Conservation (phyloP, 257 asterid genomes). For the Anisodus tanguticus region DNA sequence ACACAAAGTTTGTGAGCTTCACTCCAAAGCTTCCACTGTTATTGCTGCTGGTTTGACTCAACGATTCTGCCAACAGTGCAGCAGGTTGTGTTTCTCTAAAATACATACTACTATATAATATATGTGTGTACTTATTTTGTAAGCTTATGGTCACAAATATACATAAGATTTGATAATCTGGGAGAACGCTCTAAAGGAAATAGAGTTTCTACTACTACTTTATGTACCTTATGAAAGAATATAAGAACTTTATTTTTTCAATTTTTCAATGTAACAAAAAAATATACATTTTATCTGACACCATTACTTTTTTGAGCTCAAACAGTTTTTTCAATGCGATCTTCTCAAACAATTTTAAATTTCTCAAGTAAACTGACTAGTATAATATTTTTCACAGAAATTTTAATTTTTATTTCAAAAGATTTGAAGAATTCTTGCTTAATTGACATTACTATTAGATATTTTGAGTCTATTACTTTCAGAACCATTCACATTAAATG, state of each 20-base stretch:
- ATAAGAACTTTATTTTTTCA: too few relatives aligned
- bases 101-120: too few relatives aligned
- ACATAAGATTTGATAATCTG: too few relatives aligned
- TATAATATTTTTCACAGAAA: background rate
- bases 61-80: slow-evolving; percentile 98
- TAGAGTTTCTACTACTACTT: too few relatives aligned
- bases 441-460: background rate
- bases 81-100: slow-evolving; percentile 66
- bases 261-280: too few relatives aligned
- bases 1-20: slow-evolving; percentile 98
- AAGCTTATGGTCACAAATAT: too few relatives aligned
- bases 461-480: background rate
- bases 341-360: background rate
- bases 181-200: too few relatives aligned
- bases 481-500: too few relatives aligned
- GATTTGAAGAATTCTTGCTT: background rate
- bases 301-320: slow-evolving; percentile 77
- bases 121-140: slow-evolving; percentile 45
- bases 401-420: too few relatives aligned
- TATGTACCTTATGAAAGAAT: too few relatives aligned
- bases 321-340: slow-evolving; percentile 31
- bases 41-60: slow-evolving; percentile 92
- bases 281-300: slow-evolving; percentile 59
- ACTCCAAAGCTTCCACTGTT: slow-evolving; percentile 93
- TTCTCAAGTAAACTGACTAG: background rate